phyloP scores from a whole-genome alignment of 495 filamentous ascomycete genomes.

The Podospora comata region DNA sequence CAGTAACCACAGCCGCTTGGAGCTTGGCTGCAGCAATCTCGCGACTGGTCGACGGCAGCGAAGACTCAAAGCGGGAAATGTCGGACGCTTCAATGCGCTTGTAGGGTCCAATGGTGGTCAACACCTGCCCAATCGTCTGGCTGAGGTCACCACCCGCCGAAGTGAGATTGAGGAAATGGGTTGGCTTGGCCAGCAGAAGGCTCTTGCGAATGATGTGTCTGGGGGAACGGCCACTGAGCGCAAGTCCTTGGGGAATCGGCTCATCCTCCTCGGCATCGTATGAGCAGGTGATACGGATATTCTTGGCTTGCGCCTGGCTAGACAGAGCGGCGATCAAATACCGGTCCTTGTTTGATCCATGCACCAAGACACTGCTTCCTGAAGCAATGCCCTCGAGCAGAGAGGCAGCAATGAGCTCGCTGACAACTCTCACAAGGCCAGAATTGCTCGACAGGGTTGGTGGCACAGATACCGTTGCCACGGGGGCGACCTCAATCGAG shows the following conservation, averaged over 20 bases:
- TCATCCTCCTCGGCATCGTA: neutral
- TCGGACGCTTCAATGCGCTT: too few species aligned
- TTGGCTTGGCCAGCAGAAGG: neutral
- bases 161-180: slow-evolving; percentile 1
- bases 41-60: too few species aligned
- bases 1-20: too few species aligned
- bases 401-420: neutral
- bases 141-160: neutral
- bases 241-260: too few species aligned
- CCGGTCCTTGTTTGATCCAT: neutral
- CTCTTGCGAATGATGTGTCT: neutral
- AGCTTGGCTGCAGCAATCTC: too few species aligned
- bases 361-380: slow-evolving; percentile 3
- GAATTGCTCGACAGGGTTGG: neutral
- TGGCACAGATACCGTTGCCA: too few species aligned
- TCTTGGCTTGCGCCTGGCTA: neutral
- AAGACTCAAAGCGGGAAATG: too few species aligned
- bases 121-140: neutral
- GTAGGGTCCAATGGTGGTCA: too few species aligned
- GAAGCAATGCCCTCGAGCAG: neutral
- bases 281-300: neutral
- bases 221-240: neutral
- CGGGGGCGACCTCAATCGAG: too few species aligned
- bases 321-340: neutral
- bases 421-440: neutral